Percentiles rank a stretch among this genome's conserved stretches.
Conservation (phyloP, 2,329 filamentous ascomycete species). For the Colletotrichum siamense region DNA sequence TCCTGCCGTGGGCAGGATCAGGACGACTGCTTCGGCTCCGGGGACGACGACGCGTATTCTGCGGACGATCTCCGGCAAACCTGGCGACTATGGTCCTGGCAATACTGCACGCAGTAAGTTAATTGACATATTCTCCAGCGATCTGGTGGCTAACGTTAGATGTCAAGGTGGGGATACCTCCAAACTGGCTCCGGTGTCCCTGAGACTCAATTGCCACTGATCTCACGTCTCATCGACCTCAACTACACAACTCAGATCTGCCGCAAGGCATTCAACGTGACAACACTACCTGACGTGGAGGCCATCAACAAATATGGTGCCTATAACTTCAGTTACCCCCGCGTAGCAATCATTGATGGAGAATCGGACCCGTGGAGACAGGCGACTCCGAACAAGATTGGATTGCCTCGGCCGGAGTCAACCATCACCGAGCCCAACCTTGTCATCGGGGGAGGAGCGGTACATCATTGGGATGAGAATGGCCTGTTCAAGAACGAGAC, state of each 20-base stretch:
- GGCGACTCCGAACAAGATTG: conserved; percentile 72
- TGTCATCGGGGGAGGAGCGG: conserved; percentile 67
- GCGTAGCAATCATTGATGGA: conserved; percentile 80
- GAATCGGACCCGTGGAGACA: conserved; percentile 81
- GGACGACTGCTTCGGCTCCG: conserved; percentile 6
- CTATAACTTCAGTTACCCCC: conserved; percentile 73
- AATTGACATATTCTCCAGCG: neutral
- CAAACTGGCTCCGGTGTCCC: conserved; percentile 76
- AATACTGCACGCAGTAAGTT: conserved; percentile 59
- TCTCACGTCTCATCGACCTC: conserved; percentile 74
- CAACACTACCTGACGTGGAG: conserved; percentile 63
- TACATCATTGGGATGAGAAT: conserved; percentile 85
- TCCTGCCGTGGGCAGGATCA: neutral
- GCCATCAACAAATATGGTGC: conserved; percentile 80
- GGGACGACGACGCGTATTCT: conserved; percentile 17
- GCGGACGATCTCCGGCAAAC: neutral
- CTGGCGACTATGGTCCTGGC: conserved; percentile 54
- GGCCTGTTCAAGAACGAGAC: conserved; percentile 70
- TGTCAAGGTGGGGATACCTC: conserved; percentile 75
- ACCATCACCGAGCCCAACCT: conserved; percentile 72
- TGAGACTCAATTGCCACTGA: conserved; percentile 64
- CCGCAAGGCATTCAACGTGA: conserved; percentile 72
- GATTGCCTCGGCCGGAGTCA: conserved; percentile 56
- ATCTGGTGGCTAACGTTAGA: conserved; percentile 7
- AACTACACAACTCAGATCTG: conserved; percentile 69